A percentile compares a stretch with the other conserved stretches of the same genome.
phyloP scores from a whole-genome alignment of 2,329 filamentous ascomycete genomes.

The Huntiella moniliformis region DNA sequence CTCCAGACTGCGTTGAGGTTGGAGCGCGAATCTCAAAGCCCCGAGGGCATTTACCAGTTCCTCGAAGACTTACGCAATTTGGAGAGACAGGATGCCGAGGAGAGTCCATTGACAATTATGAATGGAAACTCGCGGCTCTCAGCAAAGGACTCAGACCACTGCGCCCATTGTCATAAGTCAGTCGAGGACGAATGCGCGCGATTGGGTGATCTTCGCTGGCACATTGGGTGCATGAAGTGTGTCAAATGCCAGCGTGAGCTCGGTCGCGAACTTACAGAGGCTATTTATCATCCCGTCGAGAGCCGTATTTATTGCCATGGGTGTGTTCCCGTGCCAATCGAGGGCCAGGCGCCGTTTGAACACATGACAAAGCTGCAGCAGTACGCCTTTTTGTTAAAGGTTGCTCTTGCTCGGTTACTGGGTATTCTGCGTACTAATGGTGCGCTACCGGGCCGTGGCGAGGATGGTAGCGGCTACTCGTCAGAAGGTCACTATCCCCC shows the following conservation, averaged over 20 bases:
- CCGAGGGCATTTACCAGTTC: conserved; percentile 64
- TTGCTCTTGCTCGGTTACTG: conserved; percentile 74
- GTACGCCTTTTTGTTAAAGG: conserved; percentile 81
- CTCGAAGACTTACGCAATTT: conserved; percentile 68
- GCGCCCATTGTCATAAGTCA: conserved; percentile 59
- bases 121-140: conserved; percentile 47
- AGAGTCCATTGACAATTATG: conserved; percentile 47
- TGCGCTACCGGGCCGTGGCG: conserved; percentile 55
- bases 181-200: conserved; percentile 88
- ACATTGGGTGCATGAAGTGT: conserved; percentile 66
- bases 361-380: conserved; percentile 75
- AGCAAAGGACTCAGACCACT: conserved; percentile 68
- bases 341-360: conserved; percentile 38
- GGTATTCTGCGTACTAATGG: conserved; percentile 73
- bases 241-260: conserved; percentile 46
- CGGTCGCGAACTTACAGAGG: conserved; percentile 47
- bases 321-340: conserved; percentile 41
- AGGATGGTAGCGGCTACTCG: conserved; percentile 54
- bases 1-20: conserved; percentile 82
- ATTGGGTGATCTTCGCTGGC: conserved; percentile 60
- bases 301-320: conserved; percentile 51
- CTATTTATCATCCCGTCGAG: conserved; percentile 49
- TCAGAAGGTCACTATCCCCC: conserved; percentile 29
- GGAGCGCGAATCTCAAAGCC: conserved; percentile 60
- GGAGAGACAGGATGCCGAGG: conserved; percentile 41